Conservation (phyloP, 805 yeast species). For the Candida taoyuanica region DNA sequence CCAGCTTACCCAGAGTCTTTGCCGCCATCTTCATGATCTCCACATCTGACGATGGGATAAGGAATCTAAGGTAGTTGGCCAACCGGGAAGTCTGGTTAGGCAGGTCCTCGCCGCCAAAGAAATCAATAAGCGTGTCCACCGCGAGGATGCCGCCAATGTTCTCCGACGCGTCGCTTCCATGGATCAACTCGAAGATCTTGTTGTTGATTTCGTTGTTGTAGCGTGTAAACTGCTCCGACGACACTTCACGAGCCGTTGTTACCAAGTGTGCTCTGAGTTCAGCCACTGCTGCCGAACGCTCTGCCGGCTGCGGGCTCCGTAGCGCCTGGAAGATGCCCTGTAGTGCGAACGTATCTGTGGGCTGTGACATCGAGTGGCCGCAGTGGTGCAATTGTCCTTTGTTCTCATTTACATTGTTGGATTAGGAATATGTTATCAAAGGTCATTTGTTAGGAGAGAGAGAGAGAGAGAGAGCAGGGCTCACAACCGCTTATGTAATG, state of each 20-base stretch:
- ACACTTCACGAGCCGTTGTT: conserved; percentile 71
- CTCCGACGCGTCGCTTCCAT: conserved; percentile 64
- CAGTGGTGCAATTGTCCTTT: no score
- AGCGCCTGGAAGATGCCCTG: conserved; percentile 34
- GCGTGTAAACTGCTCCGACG: conserved; percentile 75
- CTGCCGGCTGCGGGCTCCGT: conserved; percentile 32
- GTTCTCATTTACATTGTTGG: no score
- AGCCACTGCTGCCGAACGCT: conserved; percentile 49
- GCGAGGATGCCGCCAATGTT: conserved; percentile 90
- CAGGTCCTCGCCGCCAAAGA: conserved; percentile 80
- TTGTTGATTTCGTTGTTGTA: conserved; percentile 84
- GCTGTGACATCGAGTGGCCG: conserved; percentile 16
- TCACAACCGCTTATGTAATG: not conserved
- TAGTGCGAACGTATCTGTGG: conserved; percentile 28
- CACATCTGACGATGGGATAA: conserved; percentile 76
- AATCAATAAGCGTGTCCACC: conserved; percentile 79
- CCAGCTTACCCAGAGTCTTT: conserved; percentile 79
- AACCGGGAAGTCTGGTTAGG: conserved; percentile 86
- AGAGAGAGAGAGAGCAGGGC: no score
- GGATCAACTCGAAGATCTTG: conserved; percentile 78
- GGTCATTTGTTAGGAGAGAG: no score
- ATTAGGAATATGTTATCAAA: no score
- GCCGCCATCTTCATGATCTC: conserved; percentile 87
- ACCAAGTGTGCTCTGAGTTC: conserved; percentile 68
- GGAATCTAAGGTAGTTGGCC: conserved; percentile 80